Conservation (phyloP, 2,329 filamentous ascomycete species). For the Exophiala sp. region DNA sequence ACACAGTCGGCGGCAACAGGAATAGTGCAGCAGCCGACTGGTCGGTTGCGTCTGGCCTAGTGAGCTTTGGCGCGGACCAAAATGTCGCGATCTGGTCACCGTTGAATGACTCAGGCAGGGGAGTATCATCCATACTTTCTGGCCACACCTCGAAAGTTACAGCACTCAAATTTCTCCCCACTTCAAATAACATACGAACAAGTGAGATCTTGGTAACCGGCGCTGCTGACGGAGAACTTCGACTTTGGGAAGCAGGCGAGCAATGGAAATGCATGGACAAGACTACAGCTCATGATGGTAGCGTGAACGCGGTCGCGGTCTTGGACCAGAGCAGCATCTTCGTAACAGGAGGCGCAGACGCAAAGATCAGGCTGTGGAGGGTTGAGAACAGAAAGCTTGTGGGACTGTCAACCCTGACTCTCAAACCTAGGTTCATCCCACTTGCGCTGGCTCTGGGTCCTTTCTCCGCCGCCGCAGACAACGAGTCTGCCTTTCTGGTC, state of each 20-base stretch:
- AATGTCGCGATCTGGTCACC: slow-evolving; percentile 85
- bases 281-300: slow-evolving; percentile 64
- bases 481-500: slow-evolving; percentile 61
- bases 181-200: slow-evolving; percentile 37
- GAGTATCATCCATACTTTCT: slow-evolving; percentile 64
- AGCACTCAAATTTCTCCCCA: slow-evolving; percentile 72
- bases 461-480: slow-evolving; percentile 53
- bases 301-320: slow-evolving; percentile 64
- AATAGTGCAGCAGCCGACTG: slow-evolving; percentile 89
- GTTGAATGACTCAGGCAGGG: slow-evolving; percentile 45
- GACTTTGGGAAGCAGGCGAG: slow-evolving; percentile 52
- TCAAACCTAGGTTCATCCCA: slow-evolving; percentile 77
- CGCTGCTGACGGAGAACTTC: slow-evolving; percentile 73
- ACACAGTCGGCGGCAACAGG: slow-evolving; percentile 83
- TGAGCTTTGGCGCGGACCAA: slow-evolving; percentile 85
- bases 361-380: slow-evolving; percentile 64
- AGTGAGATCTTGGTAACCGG: slow-evolving; percentile 68
- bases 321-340: slow-evolving; percentile 48
- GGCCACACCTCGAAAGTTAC: slow-evolving; percentile 80
- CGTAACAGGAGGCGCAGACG: slow-evolving; percentile 62
- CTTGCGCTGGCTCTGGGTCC: slow-evolving; percentile 67
- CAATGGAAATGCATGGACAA: slow-evolving; percentile 47
- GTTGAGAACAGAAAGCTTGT: slow-evolving; percentile 46
- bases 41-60: slow-evolving; percentile 63
- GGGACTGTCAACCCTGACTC: slow-evolving; percentile 67